A percentile compares a stretch with the other conserved stretches of the same genome.
phyloP scores from a whole-genome alignment of 2,329 filamentous ascomycete genomes.

The Pseudocercospora macadamiae region DNA sequence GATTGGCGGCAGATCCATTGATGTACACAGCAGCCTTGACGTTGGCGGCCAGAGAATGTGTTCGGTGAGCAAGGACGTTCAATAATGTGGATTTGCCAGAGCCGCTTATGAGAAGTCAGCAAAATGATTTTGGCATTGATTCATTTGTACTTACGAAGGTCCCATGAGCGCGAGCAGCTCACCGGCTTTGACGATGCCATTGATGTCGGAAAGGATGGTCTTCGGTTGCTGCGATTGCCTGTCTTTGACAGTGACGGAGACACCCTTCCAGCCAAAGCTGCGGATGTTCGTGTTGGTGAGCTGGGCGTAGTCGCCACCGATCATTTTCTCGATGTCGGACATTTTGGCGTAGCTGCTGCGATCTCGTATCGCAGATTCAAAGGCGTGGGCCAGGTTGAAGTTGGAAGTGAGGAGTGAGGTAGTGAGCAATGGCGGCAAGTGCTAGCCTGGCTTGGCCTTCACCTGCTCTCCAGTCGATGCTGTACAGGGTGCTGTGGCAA shows the following conservation, averaged over 20 bases:
- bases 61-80: constrained; percentile 72
- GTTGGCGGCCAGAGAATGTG: constrained; percentile 56
- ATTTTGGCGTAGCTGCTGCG: constrained; percentile 42
- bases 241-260: constrained; percentile 75
- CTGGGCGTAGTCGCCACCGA: constrained; percentile 52
- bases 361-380: constrained; percentile 30
- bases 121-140: neutral
- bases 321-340: constrained; percentile 53
- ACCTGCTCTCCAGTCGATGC: neutral
- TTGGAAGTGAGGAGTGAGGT: constrained; percentile 6
- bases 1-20: constrained; percentile 63
- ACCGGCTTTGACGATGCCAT: constrained; percentile 68
- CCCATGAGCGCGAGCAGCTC: constrained; percentile 82
- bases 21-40: constrained; percentile 60
- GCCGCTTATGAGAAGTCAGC: constrained; percentile 40
- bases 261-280: constrained; percentile 66
- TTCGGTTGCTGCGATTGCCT: constrained; percentile 65
- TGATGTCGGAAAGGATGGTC: constrained; percentile 64
- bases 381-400: constrained; percentile 29
- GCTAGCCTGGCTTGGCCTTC: neutral
- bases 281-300: constrained; percentile 66
- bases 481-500: neutral
- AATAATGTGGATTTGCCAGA: constrained; percentile 83
- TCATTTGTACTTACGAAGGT: constrained; percentile 54
- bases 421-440: neutral